These are phyloP conservation scores for Huntiella omanensis DNA, from an alignment of 2,329 filamentous ascomycete species.

Conservation along the genomic window DNA sequence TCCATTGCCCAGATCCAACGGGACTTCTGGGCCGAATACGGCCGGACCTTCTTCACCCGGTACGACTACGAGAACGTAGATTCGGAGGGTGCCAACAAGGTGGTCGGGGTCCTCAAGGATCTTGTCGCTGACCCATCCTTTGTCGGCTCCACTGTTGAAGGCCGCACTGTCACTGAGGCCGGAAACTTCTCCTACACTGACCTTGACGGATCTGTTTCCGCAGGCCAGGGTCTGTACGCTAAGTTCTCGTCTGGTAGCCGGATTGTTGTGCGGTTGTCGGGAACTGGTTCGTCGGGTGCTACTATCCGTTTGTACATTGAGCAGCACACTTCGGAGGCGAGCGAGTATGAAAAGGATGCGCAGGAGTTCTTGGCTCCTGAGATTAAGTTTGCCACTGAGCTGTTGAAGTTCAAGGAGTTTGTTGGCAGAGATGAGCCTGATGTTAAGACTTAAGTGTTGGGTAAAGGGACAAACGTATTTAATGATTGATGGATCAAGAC, in stretches of 20 bases:
- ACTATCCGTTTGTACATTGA: conserved; percentile 96
- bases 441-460: conserved; percentile 60
- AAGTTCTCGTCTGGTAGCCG: conserved; percentile 89
- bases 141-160: conserved; percentile 62
- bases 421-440: conserved; percentile 84
- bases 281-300: conserved; percentile 84
- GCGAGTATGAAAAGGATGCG: conserved; percentile 61
- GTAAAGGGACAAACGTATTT: not conserved
- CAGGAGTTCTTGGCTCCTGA: conserved; percentile 89
- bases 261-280: conserved; percentile 85
- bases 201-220: conserved; percentile 87
- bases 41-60: conserved; percentile 95
- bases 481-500: not conserved
- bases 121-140: conserved; percentile 59
- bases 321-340: conserved; percentile 72
- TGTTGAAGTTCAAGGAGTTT: conserved; percentile 87
- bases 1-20: conserved; percentile 93
- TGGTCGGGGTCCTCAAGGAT: conserved; percentile 62
- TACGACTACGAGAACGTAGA: conserved; percentile 97
- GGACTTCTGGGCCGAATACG: conserved; percentile 92
- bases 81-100: conserved; percentile 74
- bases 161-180: conserved; percentile 67
- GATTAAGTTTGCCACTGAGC: conserved; percentile 63
- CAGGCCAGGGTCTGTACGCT: conserved; percentile 90
- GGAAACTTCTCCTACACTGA: conserved; percentile 98